A percentile compares a stretch with the other conserved stretches of the same genome.
Conservation (phyloP, 108 stramenopile species). For the Cyclotella kingstonii region DNA sequence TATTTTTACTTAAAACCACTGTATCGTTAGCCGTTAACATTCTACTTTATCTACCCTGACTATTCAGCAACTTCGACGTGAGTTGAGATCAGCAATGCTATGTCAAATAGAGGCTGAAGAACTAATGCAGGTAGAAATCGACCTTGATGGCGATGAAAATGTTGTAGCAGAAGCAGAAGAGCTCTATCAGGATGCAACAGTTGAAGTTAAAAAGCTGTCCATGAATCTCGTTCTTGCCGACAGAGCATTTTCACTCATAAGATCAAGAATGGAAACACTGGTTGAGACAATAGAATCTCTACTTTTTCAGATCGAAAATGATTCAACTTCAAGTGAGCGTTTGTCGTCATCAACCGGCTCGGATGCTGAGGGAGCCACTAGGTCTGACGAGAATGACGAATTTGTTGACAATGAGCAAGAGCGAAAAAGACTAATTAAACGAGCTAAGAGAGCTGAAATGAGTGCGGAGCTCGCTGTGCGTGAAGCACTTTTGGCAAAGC, state of each 20-base stretch:
- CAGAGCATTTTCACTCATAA: constrained; percentile 67
- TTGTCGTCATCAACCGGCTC: constrained; percentile 52
- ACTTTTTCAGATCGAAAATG: constrained; percentile 67
- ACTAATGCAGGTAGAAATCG: constrained; percentile 63
- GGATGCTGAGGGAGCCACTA: constrained; percentile 26
- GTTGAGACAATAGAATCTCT: constrained; percentile 72
- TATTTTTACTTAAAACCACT: background rate
- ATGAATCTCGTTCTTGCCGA: constrained; percentile 74
- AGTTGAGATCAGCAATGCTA: constrained; percentile 62
- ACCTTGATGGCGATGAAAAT: constrained; percentile 49
- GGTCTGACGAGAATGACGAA: constrained; percentile 15
- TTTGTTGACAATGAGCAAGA: constrained; percentile 39
- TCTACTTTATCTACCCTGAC: background rate
- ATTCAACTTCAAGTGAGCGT: constrained; percentile 33
- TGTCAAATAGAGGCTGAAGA: constrained; percentile 78
- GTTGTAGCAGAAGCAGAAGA: constrained; percentile 84
- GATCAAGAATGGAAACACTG: constrained; percentile 66
- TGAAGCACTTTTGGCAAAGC: constrained; percentile 63
- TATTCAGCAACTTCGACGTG: constrained; percentile 55
- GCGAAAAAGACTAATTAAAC: constrained; percentile 45
- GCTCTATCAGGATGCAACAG: constrained; percentile 62
- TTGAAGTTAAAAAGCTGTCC: constrained; percentile 73
- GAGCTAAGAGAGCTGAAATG: constrained; percentile 73
- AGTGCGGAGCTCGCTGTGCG: constrained; percentile 73
- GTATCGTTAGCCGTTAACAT: background rate